Percentiles rank a stretch among this genome's conserved stretches.
These are phyloP conservation scores for Scedosporium apiospermum DNA, from an alignment of 2,329 filamentous ascomycete genomes.

Conservation along the genomic window DNA sequence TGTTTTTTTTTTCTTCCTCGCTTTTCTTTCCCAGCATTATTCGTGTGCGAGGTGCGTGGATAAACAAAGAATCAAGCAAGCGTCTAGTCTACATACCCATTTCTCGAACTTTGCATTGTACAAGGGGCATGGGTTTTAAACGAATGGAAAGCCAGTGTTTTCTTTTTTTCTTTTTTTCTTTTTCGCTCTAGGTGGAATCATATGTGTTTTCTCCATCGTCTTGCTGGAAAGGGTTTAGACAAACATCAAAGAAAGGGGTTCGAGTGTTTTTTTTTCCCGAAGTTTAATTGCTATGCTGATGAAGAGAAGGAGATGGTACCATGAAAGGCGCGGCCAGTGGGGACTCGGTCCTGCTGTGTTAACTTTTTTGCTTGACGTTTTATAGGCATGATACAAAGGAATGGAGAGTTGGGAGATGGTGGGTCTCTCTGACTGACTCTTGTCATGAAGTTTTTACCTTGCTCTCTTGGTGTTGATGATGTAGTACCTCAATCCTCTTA, in stretches of 20 bases:
- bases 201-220: not conserved
- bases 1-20: not conserved
- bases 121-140: not conserved
- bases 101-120: not conserved
- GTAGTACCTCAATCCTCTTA: too few species aligned
- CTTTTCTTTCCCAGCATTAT: not conserved
- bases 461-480: too few species aligned
- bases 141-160: not conserved
- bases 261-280: not conserved
- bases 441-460: too few species aligned
- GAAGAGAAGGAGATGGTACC: too few species aligned
- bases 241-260: not conserved
- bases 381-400: too few species aligned
- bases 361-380: too few species aligned
- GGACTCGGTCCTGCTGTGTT: too few species aligned
- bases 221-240: not conserved
- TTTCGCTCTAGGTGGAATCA: not conserved
- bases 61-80: not conserved
- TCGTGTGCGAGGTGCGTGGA: not conserved
- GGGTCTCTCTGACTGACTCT: too few species aligned
- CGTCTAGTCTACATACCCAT: constrained; percentile 2
- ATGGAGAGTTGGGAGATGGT: too few species aligned
- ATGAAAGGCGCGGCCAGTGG: too few species aligned
- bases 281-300: not conserved
- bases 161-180: not conserved